phyloP scores from a whole-genome alignment of 495 filamentous ascomycete species.

The Gamarada debralockiae region DNA sequence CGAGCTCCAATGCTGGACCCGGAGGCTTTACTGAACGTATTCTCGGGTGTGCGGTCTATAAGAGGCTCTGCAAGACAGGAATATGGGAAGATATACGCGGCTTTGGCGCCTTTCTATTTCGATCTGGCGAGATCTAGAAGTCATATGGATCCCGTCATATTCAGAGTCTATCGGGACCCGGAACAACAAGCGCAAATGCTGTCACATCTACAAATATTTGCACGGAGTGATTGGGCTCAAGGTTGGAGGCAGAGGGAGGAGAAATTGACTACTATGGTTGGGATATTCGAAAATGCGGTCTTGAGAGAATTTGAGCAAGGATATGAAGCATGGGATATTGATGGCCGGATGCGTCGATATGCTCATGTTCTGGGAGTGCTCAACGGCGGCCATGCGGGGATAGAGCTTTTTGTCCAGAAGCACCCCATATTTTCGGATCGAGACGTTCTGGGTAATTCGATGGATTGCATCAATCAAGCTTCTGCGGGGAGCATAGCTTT shows the following conservation, averaged over 20 bases:
- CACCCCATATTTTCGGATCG: slow-evolving; percentile 76
- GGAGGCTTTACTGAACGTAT: slow-evolving; percentile 55
- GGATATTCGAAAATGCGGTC: slow-evolving; percentile 87
- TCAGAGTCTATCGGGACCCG: slow-evolving; percentile 80
- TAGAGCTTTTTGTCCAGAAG: slow-evolving; percentile 84
- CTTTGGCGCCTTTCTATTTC: slow-evolving; percentile 81
- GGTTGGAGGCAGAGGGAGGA: slow-evolving; percentile 68
- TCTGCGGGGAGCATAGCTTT: slow-evolving; percentile 59
- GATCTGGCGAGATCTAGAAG: slow-evolving; percentile 69
- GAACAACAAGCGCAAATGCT: slow-evolving; percentile 87
- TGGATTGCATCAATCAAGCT: slow-evolving; percentile 77
- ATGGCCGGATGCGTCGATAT: slow-evolving; percentile 84
- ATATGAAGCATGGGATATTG: slow-evolving; percentile 83
- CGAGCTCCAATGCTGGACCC: slow-evolving; percentile 44
- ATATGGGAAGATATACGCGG: slow-evolving; percentile 86
- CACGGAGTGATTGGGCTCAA: slow-evolving; percentile 71
- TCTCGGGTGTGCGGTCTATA: slow-evolving; percentile 70
- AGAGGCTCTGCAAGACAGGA: slow-evolving; percentile 84
- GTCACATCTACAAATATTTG: slow-evolving; percentile 71
- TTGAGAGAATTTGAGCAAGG: slow-evolving; percentile 88
- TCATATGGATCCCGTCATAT: slow-evolving; percentile 79
- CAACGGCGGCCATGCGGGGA: slow-evolving; percentile 73
- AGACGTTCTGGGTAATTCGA: slow-evolving; percentile 66
- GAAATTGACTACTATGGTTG: slow-evolving; percentile 67
- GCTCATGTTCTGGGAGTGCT: slow-evolving; percentile 77